A percentile compares a stretch with the other conserved stretches of the same genome.
phyloP scores from a whole-genome alignment of 352 stramenopile species.

The Pythium sp. region DNA sequence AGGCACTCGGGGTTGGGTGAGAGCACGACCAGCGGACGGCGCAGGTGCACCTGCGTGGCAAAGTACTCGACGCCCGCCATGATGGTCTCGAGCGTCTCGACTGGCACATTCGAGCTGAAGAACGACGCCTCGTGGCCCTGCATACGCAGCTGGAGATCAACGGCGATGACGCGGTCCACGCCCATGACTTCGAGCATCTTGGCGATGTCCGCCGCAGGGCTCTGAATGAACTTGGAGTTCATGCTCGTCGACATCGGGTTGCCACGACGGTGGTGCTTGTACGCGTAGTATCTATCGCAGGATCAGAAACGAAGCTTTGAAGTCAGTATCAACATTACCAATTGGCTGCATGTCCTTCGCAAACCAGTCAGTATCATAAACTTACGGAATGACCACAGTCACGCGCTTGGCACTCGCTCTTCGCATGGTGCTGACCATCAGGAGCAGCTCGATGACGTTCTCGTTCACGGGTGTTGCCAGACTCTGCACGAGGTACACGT shows the following conservation, averaged over 20 bases:
- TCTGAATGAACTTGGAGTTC: conserved; percentile 92
- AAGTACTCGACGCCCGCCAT: conserved; percentile 92
- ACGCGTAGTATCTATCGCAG: conserved; percentile 81
- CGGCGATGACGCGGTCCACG: conserved; percentile 91
- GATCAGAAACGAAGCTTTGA: background rate
- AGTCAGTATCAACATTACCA: conserved; percentile 1
- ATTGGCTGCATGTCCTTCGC: background rate
- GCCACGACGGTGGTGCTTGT: conserved; percentile 90
- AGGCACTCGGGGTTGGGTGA: conserved; percentile 88
- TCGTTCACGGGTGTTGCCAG: conserved; percentile 92
- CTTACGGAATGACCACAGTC: conserved; percentile 91
- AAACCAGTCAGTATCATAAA: conserved; percentile 9
- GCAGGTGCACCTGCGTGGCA: conserved; percentile 78
- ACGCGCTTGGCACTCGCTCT: conserved; percentile 92
- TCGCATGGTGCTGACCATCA: conserved; percentile 94
- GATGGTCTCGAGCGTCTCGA: conserved; percentile 92
- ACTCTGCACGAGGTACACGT: conserved; percentile 94
- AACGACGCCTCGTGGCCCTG: conserved; percentile 90
- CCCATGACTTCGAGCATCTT: conserved; percentile 95
- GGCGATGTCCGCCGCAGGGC: conserved; percentile 81
- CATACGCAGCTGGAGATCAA: conserved; percentile 91
- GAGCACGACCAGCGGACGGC: conserved; percentile 81
- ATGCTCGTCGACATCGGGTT: conserved; percentile 86
- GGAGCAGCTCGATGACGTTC: conserved; percentile 93
- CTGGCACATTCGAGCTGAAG: conserved; percentile 88